Conservation (phyloP, 805 yeast genomes). For the Kluyveromyces dobzhanskii region DNA sequence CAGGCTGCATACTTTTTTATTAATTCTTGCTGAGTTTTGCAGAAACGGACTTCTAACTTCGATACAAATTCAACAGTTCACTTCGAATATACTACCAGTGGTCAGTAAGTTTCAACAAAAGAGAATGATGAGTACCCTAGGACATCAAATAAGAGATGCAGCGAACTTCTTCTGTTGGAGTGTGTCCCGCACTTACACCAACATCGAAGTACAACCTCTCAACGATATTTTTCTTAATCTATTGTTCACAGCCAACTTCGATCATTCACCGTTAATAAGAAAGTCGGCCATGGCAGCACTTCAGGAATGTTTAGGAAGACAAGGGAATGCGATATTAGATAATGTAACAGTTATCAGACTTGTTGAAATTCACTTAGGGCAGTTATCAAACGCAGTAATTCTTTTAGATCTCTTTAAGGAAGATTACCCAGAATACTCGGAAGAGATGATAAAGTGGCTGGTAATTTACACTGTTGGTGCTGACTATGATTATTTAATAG, state of each 20-base stretch:
- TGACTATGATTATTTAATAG: constrained; percentile 13
- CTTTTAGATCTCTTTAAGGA: constrained; percentile 17
- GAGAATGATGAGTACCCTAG: constrained; percentile 42
- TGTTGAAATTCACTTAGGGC: constrained; percentile 53
- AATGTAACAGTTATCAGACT: constrained; percentile 31
- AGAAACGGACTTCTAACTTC: constrained; percentile 11
- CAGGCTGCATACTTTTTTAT: constrained; percentile 28
- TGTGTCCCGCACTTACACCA: constrained; percentile 32
- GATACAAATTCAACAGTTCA: constrained; percentile 5
- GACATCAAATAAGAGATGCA: constrained; percentile 72
- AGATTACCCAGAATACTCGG: constrained; percentile 14
- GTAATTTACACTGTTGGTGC: constrained; percentile 12
- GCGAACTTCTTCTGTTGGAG: constrained; percentile 86
- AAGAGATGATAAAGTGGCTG: constrained; percentile 20
- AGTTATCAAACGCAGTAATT: constrained; percentile 30
- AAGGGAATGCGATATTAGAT: constrained; percentile 30
- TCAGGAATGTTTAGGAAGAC: constrained; percentile 79
- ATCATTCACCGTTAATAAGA: constrained; percentile 63
- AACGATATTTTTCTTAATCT: constrained; percentile 29
- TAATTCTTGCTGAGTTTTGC: constrained; percentile 29
- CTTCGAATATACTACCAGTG: constrained; percentile 31
- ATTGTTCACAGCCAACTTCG: constrained; percentile 52
- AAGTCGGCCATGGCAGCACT: constrained; percentile 81
- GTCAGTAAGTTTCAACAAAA: constrained; percentile 53
- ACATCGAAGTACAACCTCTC: constrained; percentile 9